Conservation (phyloP, 2,329 filamentous ascomycete species). For the Calonectria henricotiae region DNA sequence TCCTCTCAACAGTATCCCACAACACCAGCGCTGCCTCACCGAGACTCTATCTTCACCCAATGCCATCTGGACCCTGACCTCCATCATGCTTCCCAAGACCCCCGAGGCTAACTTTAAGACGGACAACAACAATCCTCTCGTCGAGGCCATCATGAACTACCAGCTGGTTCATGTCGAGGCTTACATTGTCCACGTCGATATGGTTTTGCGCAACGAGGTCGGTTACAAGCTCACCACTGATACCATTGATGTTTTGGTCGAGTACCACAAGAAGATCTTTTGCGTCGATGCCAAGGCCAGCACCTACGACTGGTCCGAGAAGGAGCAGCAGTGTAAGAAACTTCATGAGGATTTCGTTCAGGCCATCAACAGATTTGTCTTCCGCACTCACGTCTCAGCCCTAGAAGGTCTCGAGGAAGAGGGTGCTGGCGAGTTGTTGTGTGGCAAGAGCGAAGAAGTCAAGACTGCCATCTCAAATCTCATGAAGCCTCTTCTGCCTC, state of each 20-base stretch:
- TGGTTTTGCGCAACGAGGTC: conserved; percentile 97
- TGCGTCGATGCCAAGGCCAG: conserved; percentile 90
- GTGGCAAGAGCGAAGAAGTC: conserved; percentile 93
- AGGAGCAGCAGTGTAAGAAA: conserved; percentile 97
- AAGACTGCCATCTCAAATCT: conserved; percentile 88
- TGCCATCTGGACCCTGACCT: conserved; percentile 95
- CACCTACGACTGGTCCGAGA: conserved; percentile 96
- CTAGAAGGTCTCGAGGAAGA: conserved; percentile 98
- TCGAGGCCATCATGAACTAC: conserved; percentile 93
- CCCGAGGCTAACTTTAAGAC: conserved; percentile 88
- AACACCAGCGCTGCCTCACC: conserved; percentile 95
- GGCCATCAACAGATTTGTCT: conserved; percentile 97
- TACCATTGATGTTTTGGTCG: conserved; percentile 92
- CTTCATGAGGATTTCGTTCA: conserved; percentile 97
- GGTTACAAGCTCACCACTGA: conserved; percentile 97
- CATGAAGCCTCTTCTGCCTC: conserved; percentile 89
- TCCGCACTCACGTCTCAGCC: conserved; percentile 88
- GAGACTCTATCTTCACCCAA: conserved; percentile 92
- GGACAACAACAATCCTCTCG: conserved; percentile 71
- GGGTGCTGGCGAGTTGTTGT: conserved; percentile 92
- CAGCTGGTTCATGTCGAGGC: conserved; percentile 95
- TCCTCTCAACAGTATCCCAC: conserved; percentile 95
- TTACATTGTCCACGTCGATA: conserved; percentile 98
- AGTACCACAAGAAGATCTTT: conserved; percentile 97
- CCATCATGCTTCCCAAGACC: conserved; percentile 91